Conservation (phyloP, 768 basidiomycete species). For the Leccinum sublutescens region DNA sequence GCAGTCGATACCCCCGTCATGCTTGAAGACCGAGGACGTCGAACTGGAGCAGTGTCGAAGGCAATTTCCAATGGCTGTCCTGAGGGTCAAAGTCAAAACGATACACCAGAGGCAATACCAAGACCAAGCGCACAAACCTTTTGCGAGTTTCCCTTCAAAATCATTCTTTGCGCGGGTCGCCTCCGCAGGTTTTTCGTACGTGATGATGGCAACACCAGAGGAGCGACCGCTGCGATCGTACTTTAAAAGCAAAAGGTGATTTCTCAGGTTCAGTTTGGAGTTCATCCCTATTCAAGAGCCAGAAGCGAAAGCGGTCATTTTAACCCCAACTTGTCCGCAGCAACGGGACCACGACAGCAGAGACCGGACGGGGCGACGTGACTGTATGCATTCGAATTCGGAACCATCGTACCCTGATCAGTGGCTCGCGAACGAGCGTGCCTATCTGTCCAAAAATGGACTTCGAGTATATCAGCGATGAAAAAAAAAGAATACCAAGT, state of each 20-base stretch:
- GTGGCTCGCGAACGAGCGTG: conserved; percentile 88
- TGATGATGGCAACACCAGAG: conserved; percentile 74
- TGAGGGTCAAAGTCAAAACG: conserved; percentile 29
- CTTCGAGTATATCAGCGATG: conserved; percentile 37
- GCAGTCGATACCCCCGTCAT: conserved; percentile 43
- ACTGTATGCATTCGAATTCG: conserved; percentile 39
- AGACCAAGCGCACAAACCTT: conserved; percentile 49
- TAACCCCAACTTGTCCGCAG: conserved; percentile 31
- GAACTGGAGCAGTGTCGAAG: conserved; percentile 52
- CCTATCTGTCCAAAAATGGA: conserved; percentile 90
- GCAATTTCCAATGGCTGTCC: conserved; percentile 77
- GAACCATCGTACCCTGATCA: conserved; percentile 87
- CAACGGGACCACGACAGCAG: conserved; percentile 32
- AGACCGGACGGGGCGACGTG: conserved; percentile 34
- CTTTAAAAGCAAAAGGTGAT: conserved; percentile 54
- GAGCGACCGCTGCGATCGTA: conserved; percentile 97
- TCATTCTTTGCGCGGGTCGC: conserved; percentile 82
- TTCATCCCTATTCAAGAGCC: conserved; percentile 34
- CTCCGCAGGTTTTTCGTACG: conserved; percentile 75
- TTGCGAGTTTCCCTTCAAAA: conserved; percentile 83
- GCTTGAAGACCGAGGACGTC: conserved; percentile 46
- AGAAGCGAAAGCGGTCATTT: conserved; percentile 44
- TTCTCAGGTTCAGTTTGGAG: conserved; percentile 60
- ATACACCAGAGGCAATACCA: neutral
- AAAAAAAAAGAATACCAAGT: conserved; percentile 6